Conservation (phyloP, 73 alveolate genomes). For the Paramecium biaurelia region DNA sequence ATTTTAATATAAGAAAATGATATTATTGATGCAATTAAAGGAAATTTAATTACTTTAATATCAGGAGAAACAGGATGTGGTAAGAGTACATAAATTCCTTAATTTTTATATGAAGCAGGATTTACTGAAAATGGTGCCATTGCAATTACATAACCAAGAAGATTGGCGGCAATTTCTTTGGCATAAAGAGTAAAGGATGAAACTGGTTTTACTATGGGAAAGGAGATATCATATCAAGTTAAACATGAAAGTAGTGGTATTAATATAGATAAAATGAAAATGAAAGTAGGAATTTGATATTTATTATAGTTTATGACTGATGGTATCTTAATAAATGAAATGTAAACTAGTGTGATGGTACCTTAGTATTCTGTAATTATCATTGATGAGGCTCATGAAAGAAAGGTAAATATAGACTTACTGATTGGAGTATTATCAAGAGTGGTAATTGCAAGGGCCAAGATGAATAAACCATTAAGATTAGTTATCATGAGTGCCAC, state of each 20-base stretch:
- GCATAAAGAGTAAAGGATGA: constrained; percentile 95
- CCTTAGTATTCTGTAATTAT: constrained; percentile 93
- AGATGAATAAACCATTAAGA: constrained; percentile 84
- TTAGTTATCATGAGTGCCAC: constrained; percentile 98
- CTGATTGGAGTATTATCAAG: constrained; percentile 92
- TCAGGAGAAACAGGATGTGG: constrained; percentile 99
- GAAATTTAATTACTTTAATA: constrained; percentile 88
- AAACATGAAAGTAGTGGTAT: constrained; percentile 85
- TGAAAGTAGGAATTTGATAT: constrained; percentile 66
- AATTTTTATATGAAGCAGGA: constrained; percentile 89
- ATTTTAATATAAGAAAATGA: constrained; percentile 90
- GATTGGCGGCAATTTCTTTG: constrained; percentile 97
- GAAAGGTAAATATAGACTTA: constrained; percentile 97
- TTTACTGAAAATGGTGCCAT: constrained; percentile 77
- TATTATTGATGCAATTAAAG: constrained; percentile 89
- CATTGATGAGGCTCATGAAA: constrained; percentile 99
- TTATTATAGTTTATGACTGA: constrained; percentile 92
- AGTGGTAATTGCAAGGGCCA: constrained; percentile 84
- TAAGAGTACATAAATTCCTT: constrained; percentile 95
- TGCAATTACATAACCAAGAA: constrained; percentile 97
- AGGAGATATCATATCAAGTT: constrained; percentile 94
- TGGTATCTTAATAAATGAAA: constrained; percentile 94
- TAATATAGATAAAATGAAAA: constrained; percentile 72
- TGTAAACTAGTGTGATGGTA: constrained; percentile 84
- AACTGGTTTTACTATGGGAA: constrained; percentile 81